Evolutionary conservation across 306 rosid genomes (phyloP), one percentile per base, ranked within the genome.

Genomic region (Rosa multiflora): DNA sequence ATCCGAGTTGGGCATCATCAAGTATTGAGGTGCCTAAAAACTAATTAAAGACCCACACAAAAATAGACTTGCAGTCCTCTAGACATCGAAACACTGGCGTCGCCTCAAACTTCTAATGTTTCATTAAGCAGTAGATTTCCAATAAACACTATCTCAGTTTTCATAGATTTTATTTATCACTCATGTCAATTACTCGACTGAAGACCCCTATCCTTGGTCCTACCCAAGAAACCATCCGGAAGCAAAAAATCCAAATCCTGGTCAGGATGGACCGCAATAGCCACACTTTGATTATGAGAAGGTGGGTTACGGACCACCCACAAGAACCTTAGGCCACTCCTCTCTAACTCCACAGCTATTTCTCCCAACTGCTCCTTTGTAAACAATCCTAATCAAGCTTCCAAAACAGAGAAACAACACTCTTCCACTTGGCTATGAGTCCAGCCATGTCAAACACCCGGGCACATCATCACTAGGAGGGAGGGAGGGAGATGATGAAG

Each of bases 251-350:
- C 75, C 74, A 88, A 59, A 37, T 85, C 83, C 37, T 29, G 64
- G 5, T 87, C 91, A 8, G 63, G 32, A 43, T 79, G 78, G 8
- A 47, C 67, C 1, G 71, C 11, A 59, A 35, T 44, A 0, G 64
- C 79, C 9, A 74, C 21, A 5, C 26, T 72, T 3, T 67, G 49
- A 32, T 69, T 46, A 5, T 58, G 29, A 0, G 59, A 15, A 0
- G 81, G 84, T 40, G 88, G 90, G 32, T 69, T 69, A 26, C 89
- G 79, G n/a, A 87, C 82, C n/a, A 88, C 84, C 96, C 96, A 87
- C 78, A 91, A 21, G 66, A 91, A 91, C 51, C 89, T 77, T 21
- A 77, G 84, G 20, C 29, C 29, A 26, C 87, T 89, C 23, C 44
- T 82, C 86, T 91, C 93, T 69, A 26, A 26, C 29, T 26, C 29